These are phyloP conservation scores for Lentinula sp. DNA, from an alignment of 768 basidiomycete species.

Conservation along the genomic window DNA sequence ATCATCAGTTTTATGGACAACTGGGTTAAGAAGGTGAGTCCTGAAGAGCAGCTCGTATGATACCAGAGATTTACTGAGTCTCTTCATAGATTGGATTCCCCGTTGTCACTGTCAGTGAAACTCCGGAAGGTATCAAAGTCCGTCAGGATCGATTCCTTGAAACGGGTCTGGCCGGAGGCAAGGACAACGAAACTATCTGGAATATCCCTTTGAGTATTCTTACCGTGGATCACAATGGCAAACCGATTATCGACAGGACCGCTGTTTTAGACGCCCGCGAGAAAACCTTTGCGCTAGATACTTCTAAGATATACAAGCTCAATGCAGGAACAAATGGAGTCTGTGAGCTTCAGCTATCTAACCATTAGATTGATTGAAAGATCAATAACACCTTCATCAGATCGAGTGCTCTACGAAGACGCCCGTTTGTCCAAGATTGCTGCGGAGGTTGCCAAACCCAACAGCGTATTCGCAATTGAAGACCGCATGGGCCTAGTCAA, in stretches of 20 bases:
- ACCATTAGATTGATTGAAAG: background rate
- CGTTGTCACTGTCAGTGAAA: constrained; percentile 61
- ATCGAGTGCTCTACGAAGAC: constrained; percentile 60
- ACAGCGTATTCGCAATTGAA: constrained; percentile 48
- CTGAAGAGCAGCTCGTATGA: background rate
- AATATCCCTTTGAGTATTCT: constrained; percentile 55
- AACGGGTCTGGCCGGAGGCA: constrained; percentile 53
- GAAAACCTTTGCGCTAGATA: constrained; percentile 46
- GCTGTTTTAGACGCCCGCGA: constrained; percentile 51
- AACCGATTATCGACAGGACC: constrained; percentile 39
- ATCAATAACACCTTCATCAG: constrained; percentile 20
- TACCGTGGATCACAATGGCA: constrained; percentile 40
- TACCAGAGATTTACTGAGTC: background rate
- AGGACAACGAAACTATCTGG: constrained; percentile 68
- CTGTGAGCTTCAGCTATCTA: constrained; percentile 34
- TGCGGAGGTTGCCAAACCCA: constrained; percentile 44
- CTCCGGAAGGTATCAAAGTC: constrained; percentile 45
- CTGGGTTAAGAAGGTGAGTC: constrained; percentile 56
- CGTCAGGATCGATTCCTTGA: constrained; percentile 72
- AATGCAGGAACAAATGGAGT: constrained; percentile 70
- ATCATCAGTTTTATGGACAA: constrained; percentile 61
- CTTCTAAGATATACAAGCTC: constrained; percentile 57
- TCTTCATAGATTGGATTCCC: constrained; percentile 59
- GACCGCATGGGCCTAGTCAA: constrained; percentile 69
- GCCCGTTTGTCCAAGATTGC: constrained; percentile 57